These are phyloP conservation scores for Prototheca wickerhamii DNA, from an alignment of 163 green algal species.

Conservation along the genomic window DNA sequence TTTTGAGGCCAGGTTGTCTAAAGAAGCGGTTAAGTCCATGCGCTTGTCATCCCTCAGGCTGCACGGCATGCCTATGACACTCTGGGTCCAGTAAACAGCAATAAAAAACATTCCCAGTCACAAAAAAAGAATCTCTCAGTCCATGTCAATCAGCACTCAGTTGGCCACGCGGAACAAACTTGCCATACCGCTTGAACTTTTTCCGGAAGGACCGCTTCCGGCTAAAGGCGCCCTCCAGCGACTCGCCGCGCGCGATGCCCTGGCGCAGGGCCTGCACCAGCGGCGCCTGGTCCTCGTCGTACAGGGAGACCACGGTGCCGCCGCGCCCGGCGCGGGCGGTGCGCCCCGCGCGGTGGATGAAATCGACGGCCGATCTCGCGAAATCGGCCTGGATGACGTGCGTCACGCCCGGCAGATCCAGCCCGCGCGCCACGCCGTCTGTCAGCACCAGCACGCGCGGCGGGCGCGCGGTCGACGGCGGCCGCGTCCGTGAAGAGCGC, in stretches of 20 bases:
- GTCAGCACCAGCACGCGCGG: slow-evolving; percentile 76
- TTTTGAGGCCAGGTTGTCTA: too few relatives aligned
- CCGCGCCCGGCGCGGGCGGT: slow-evolving; percentile 40
- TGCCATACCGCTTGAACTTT: slow-evolving; percentile 79
- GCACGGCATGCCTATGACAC: too few relatives aligned
- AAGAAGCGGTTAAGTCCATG: too few relatives aligned
- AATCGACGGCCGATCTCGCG: slow-evolving; percentile 84
- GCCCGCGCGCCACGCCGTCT: slow-evolving; percentile 74
- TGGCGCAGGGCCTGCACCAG: slow-evolving; percentile 69
- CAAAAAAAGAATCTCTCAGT: too few relatives aligned
- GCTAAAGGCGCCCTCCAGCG: slow-evolving; percentile 87
- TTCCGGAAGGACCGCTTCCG: slow-evolving; percentile 87
- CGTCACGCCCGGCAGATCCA: slow-evolving; percentile 77
- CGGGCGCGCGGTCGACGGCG: slow-evolving; percentile 44
- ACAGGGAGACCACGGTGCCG: slow-evolving; percentile 69
- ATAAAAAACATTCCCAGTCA: too few relatives aligned
- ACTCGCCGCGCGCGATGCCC: slow-evolving; percentile 21
- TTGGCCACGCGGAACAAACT: slow-evolving; percentile 67
- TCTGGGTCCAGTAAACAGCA: too few relatives aligned
- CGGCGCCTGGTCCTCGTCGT: slow-evolving; percentile 28
- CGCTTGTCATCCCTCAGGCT: too few relatives aligned
- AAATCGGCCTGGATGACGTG: slow-evolving; percentile 95
- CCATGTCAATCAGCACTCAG: not conserved
- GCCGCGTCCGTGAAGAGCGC: slow-evolving; percentile 5
- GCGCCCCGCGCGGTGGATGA: slow-evolving; percentile 65